Conservation (phyloP, 78 protist genomes). For the Protostelium mycophagum region DNA sequence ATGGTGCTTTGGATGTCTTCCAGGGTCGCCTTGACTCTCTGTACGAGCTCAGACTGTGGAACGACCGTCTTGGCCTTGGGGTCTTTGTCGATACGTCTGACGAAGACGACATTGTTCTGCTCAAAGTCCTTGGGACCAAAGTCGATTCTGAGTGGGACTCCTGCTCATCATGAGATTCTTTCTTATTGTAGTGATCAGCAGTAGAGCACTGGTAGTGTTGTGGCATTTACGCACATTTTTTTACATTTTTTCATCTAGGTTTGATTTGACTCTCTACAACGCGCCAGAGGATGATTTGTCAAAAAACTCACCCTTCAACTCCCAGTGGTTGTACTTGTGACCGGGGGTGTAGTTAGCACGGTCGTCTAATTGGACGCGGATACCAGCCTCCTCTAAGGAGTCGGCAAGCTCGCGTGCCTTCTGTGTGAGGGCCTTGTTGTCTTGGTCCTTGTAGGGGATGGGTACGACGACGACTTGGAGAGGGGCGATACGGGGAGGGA, state of each 20-base stretch:
- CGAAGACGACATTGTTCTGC: conserved; percentile 29
- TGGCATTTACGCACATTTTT: background rate
- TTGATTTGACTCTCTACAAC: background rate
- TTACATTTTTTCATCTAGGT: background rate
- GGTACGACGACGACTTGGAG: conserved; percentile 90
- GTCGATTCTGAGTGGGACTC: conserved; percentile 95
- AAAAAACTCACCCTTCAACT: conserved; percentile 85
- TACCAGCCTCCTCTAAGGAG: conserved; percentile 65
- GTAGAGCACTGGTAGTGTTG: background rate
- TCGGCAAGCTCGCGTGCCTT: conserved; percentile 39
- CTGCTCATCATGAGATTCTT: background rate
- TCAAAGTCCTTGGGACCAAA: conserved; percentile 92
- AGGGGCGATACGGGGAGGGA: conserved; percentile 97
- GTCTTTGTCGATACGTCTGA: conserved; percentile 71
- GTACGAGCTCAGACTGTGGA: conserved; percentile 4
- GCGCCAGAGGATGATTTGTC: background rate
- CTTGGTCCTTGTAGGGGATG: conserved; percentile 42
- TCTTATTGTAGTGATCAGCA: background rate
- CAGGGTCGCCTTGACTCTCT: conserved; percentile 9
- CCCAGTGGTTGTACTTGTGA: conserved; percentile 92
- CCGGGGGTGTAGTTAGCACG: conserved; percentile 83
- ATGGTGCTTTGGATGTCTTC: conserved; percentile 70
- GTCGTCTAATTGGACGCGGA: conserved; percentile 79
- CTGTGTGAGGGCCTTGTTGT: conserved; percentile 6
- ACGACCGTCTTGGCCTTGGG: conserved; percentile 28